These are phyloP conservation scores for Dillenia turbinata DNA, from an alignment of 164 flowering plant genomes.

Conservation along the genomic window DNA sequence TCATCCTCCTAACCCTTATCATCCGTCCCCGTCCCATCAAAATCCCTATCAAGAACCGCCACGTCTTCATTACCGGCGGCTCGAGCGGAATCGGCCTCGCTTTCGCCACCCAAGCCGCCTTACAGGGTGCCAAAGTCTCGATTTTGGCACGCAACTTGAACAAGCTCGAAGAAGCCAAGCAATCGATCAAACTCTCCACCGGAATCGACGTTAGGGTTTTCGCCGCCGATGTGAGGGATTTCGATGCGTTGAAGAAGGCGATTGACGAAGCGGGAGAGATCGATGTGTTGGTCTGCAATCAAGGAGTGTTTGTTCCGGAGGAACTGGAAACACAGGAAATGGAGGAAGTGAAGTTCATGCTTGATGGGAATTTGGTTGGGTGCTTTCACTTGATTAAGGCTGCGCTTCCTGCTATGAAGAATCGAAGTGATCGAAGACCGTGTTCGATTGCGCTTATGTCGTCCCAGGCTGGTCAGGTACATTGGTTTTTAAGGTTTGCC, in stretches of 20 bases:
- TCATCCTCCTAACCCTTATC: slow-evolving; percentile 37
- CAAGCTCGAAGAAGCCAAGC: slow-evolving; percentile 62
- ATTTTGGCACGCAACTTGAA: slow-evolving; percentile 67
- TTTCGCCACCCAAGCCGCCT: slow-evolving; percentile 66
- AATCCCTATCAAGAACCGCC: slow-evolving; percentile 75
- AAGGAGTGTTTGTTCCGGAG: slow-evolving; percentile 61
- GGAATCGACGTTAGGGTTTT: slow-evolving; percentile 59
- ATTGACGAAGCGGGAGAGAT: slow-evolving; percentile 57
- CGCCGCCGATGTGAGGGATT: slow-evolving; percentile 75
- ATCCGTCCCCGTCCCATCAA: slow-evolving; percentile 51
- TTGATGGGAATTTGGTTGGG: slow-evolving; percentile 84
- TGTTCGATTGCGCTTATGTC: slow-evolving; percentile 80
- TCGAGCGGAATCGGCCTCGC: slow-evolving; percentile 97
- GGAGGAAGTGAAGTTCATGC: slow-evolving; percentile 66
- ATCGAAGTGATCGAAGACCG: slow-evolving; percentile 47
- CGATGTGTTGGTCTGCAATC: slow-evolving; percentile 73
- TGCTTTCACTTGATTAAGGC: slow-evolving; percentile 79
- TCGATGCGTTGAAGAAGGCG: slow-evolving; percentile 45
- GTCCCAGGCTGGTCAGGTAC: slow-evolving; percentile 93
- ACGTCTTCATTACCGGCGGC: slow-evolving; percentile 92
- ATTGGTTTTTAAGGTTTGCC: neutral
- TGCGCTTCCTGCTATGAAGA: slow-evolving; percentile 74
- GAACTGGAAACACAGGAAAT: slow-evolving; percentile 61
- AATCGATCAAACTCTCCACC: slow-evolving; percentile 58
- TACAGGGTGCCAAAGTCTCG: slow-evolving; percentile 78